Base-by-base conservation (phyloP, 371 early-diverging fungal species). In the Capillidium heterosporum region DNA sequence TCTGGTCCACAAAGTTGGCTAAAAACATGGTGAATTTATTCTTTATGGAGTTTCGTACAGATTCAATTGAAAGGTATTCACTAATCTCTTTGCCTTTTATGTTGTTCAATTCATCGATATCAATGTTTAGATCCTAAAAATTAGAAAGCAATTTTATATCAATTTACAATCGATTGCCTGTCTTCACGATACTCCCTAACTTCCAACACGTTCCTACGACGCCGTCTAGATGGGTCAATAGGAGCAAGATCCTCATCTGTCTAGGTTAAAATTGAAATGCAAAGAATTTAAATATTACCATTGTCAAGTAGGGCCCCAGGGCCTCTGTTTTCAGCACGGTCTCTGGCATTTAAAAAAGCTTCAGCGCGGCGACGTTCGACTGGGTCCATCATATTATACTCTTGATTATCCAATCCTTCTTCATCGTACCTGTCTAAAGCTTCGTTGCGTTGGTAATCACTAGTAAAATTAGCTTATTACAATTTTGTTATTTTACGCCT, bases 21-120 rank as follows among this genome's bases (percentile, higher is more conserved):
- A 97, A 70, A 63, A 97, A 97, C 41, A 82, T 75, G 32, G 80
- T 76, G 71, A 95, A 95, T 61, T 92, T 88, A 35, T 81, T 69
- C 60, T 78, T 77, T 54, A 94, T 87, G 19, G 86, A 80, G 57
- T 80, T 78, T 15, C 91, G 78, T 2, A 84, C 79, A 10, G 78
- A 74, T 59, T 84, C 85, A 71, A 82, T 76, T 23, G 66, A 70
- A 17, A 92, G 70, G 84, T 86, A 93, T 35, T 87, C 87, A 35
- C 74, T 70, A 43, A 93, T 76, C 40, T 39, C 51, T 21, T 19
- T 8, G 0, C 57, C 56, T 48, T 63, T 63, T 17, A 60, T 47
- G 27, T 60, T 58, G 4, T 32, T 24, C 21, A 61, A 24, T 43
- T 59, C 52, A 29, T 50, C 39, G 21, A 19, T 31, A 19, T 41